Base-by-base conservation (phyloP, 2,329 filamentous ascomycete genomes). In the Apiospora rasikravindrae region DNA sequence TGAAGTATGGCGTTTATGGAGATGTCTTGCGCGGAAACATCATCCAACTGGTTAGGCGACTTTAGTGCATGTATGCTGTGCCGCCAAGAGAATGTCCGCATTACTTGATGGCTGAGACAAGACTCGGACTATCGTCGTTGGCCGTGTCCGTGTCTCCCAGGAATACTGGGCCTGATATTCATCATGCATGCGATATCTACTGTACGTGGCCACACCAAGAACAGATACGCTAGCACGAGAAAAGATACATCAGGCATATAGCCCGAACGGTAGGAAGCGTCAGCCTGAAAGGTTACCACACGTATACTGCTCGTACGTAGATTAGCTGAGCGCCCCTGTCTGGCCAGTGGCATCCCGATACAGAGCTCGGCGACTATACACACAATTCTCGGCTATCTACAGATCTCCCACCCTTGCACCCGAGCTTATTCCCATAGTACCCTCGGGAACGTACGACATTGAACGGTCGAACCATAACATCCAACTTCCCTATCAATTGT, bases 381-480 rank as follows among this genome's bases (percentile, higher is more conserved):
- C 13, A 37, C 53, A 19, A 10, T 64, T 40, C 57, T 64, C 57
- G 57, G 29, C 33, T 40, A 64, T 64, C 57, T 61, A 64, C 57
- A 64, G 22, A 64, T 64, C 57, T 64, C 57, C 29, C 29, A 40
- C 24, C 57, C 57, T n/a, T n/a, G 57, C 57, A 64, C 57, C 57
- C 57, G 57, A 64, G 33, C 10, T 64, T n/a, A 40, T 40, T n/a
- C 37, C 57, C 33, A 24, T 64, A 40, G 19, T 40, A 33, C 57
- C 33, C 19, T 64, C 57, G 57, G 57, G n/a, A 64, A 64, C 57
- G n/a, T 64, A 64, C 57, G 33, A 40, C 33, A 64, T 64, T 33
- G 57, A 64, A 64, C 29, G 33, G 57, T 64, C 57, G 57, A 64
- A 64, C 57, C 57, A 64, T n/a, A 64, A 24, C 57, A 40, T 64